Evolutionary conservation across 768 basidiomycete genomes (phyloP), one percentile per base, ranked within the genome.

Genomic region (Tremella yokohamensis): DNA sequence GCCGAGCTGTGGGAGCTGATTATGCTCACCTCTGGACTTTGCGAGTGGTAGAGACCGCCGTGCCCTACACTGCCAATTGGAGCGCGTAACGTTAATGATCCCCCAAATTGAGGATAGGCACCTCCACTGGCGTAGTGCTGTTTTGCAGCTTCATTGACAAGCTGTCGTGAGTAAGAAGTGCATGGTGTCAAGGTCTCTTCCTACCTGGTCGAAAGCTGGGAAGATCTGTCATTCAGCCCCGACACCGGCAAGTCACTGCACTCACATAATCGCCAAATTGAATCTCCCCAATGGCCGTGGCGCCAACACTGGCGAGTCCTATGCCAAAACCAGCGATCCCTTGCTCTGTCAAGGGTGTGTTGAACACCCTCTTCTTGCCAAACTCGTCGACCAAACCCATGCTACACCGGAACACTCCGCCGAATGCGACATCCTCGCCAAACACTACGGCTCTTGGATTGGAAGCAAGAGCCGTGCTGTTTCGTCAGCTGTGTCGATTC

Each of bases 141-240:
- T 77, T 97, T 97, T 38, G 93, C 91, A 1, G 90, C 92, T 79
- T 97, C 92, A 63, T 94, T 96, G 40, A 96, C 90, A 19, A 96
- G 81, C 87, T 92, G 54, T 40, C 54, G 12, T 16, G 12, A 38
- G 26, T 38, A 29, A 34, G n/a, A n/a, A n/a, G n/a, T n/a, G n/a
- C n/a, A 24, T 18, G 26, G 24, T 38, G 15, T 49, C 37, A 50
- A 39, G 34, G n/a, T 45, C 42, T 45, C 42, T 34, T 34, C 77
- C 42, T 52, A 87, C 89, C 82, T 93, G 91, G 71, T 96, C 92
- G 70, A 97, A 97, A 0, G 92, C 92, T 11, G 92, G 92, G 71
- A 81, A 93, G 60, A 94, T 93, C 73, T 94, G 40, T 1, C 9
- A 8, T 20, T 60, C 39, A 58, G 56, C 9, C 29, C 29, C 6